These are phyloP conservation scores for Metschnikowia sp. DNA, from an alignment of 805 yeast species.

Conservation along the genomic window DNA sequence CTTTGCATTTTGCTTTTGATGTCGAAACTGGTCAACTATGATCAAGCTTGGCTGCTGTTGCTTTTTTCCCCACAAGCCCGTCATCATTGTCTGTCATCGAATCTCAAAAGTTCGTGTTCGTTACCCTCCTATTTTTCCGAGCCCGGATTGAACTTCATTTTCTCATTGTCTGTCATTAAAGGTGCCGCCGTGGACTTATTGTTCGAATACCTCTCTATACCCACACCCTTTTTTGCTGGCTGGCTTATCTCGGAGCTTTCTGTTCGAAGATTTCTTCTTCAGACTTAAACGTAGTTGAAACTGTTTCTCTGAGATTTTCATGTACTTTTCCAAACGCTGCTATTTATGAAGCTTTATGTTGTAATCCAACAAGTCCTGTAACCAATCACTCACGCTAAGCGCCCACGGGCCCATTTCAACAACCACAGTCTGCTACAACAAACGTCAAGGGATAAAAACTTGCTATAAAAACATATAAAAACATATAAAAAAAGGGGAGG, in stretches of 20 bases:
- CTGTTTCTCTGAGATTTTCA: constrained; percentile 25
- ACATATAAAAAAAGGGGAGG: constrained; percentile 10
- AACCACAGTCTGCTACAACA: background rate
- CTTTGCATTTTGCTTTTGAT: constrained; percentile 20
- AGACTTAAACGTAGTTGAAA: constrained; percentile 16
- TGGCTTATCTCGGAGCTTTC: background rate
- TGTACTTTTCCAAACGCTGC: constrained; percentile 29
- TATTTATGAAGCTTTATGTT: constrained; percentile 24
- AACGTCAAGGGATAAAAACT: constrained; percentile 1
- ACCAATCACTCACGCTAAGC: too few species aligned
- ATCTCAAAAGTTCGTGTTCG: constrained; percentile 51
- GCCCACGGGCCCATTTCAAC: background rate
- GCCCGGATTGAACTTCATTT: constrained; percentile 53
- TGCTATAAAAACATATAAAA: background rate
- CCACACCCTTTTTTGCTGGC: constrained; percentile 17
- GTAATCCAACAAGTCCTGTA: constrained; percentile 9
- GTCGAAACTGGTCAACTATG: constrained; percentile 25
- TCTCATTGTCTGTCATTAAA: constrained; percentile 19
- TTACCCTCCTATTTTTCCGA: constrained; percentile 63
- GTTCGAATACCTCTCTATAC: constrained; percentile 31
- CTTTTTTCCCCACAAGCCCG: constrained; percentile 4
- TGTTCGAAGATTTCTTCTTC: constrained; percentile 4
- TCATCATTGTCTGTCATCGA: constrained; percentile 32
- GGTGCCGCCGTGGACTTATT: constrained; percentile 15
- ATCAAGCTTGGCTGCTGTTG: constrained; percentile 38